Evolutionary conservation across 352 stramenopile genomes (phyloP).

Genomic region (Pythium aquatile): DNA sequence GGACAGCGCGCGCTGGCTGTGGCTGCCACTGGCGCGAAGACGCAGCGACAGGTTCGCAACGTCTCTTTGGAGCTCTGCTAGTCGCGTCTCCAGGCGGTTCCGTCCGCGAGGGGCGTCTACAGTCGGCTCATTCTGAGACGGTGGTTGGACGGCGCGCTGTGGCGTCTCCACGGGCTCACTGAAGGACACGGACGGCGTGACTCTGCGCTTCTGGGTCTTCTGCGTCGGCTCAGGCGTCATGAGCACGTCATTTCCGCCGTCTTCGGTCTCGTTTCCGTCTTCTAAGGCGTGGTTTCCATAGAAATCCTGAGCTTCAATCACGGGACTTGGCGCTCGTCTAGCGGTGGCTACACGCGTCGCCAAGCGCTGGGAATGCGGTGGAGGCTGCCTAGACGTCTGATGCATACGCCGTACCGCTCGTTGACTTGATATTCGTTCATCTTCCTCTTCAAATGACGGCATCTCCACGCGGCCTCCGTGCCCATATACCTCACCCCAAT

Average conservation of each 20-base stretch:
- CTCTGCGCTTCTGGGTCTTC: slow-evolving; percentile 7
- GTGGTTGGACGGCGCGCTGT: neutral
- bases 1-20: slow-evolving; percentile 24
- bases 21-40: slow-evolving; percentile 41
- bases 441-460: slow-evolving; percentile 27
- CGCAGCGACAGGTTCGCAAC: slow-evolving; percentile 74
- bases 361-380: slow-evolving; percentile 7
- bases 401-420: slow-evolving; percentile 8
- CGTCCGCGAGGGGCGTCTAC: slow-evolving; percentile 24
- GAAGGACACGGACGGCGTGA: slow-evolving; percentile 28
- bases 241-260: slow-evolving; percentile 1
- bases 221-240: slow-evolving; percentile 8
- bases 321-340: neutral
- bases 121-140: neutral
- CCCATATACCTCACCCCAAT: neutral
- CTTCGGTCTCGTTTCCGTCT: slow-evolving; percentile 17
- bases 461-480: slow-evolving; percentile 1
- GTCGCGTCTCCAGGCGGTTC: slow-evolving; percentile 61
- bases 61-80: slow-evolving; percentile 75
- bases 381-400: neutral
- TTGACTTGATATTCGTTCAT: slow-evolving; percentile 13
- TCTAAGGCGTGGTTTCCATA: slow-evolving; percentile 9
- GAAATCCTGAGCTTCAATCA: slow-evolving; percentile 2
- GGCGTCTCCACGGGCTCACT: slow-evolving; percentile 26
- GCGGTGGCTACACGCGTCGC: neutral